phyloP scores from a whole-genome alignment of 2,329 filamentous ascomycete genomes.

The Neonectria magnoliae region DNA sequence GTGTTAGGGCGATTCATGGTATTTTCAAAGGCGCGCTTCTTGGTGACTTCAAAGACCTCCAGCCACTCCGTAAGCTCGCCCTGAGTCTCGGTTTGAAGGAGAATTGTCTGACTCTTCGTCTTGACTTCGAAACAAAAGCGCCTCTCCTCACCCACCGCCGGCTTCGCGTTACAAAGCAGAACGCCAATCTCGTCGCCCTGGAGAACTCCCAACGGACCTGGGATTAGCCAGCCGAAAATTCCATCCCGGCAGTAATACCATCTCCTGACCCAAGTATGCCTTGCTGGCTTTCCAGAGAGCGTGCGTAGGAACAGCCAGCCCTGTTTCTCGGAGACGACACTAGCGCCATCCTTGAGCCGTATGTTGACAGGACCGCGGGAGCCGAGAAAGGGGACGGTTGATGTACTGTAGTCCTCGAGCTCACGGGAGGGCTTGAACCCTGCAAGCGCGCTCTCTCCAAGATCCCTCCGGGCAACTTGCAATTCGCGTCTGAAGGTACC shows the following conservation, averaged over 20 bases:
- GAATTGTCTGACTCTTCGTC: conserved; percentile 90
- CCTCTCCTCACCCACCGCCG: conserved; percentile 90
- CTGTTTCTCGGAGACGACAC: conserved; percentile 80
- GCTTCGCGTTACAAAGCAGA: conserved; percentile 89
- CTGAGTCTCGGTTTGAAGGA: conserved; percentile 94
- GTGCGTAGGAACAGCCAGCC: conserved; percentile 91
- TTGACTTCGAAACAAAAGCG: conserved; percentile 99
- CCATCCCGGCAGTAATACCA: conserved; percentile 98
- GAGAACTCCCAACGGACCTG: conserved; percentile 85
- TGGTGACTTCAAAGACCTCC: conserved; percentile 90
- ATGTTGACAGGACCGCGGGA: conserved; percentile 73
- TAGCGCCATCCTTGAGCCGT: conserved; percentile 62
- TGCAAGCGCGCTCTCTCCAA: conserved; percentile 80
- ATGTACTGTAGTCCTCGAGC: conserved; percentile 89
- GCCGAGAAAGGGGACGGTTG: conserved; percentile 88
- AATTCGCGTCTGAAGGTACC: conserved; percentile 84
- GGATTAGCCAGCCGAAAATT: conserved; percentile 94
- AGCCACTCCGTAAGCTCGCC: conserved; percentile 94
- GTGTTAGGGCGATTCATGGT: conserved; percentile 64
- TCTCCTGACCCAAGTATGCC: conserved; percentile 87
- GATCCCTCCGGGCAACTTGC: conserved; percentile 78
- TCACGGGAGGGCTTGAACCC: conserved; percentile 85
- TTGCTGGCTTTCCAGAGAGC: conserved; percentile 85
- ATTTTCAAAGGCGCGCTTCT: conserved; percentile 88
- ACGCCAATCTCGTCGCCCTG: conserved; percentile 98